Evolutionary conservation across 345 rosid species (phyloP).

Genomic region (Abelmoschus esculentus): DNA sequence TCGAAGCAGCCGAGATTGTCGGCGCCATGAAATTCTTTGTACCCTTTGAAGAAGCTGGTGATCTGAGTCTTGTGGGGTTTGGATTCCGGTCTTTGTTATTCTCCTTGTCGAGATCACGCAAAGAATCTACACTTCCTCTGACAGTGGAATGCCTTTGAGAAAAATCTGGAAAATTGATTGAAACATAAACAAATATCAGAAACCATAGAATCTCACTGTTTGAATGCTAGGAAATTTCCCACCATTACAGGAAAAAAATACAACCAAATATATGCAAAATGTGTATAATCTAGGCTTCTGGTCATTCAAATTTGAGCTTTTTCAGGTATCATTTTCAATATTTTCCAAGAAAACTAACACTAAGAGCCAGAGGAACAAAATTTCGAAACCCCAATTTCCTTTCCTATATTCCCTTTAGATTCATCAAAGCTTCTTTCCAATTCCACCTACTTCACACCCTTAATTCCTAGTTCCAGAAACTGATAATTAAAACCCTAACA

Average conservation of each 20-base stretch:
- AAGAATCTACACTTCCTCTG: conserved; percentile 32
- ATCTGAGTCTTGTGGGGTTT: conserved; percentile 29
- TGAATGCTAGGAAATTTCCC: background rate
- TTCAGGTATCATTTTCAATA: background rate
- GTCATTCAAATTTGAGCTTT: background rate
- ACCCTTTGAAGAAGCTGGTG: conserved; percentile 36
- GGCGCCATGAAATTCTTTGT: conserved; percentile 83
- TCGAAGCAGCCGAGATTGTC: conserved; percentile 78
- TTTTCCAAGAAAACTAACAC: background rate
- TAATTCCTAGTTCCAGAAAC: background rate
- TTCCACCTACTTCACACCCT: background rate
- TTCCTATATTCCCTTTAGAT: background rate
- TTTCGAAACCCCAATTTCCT: background rate
- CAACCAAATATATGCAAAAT: background rate
- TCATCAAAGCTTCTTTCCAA: background rate
- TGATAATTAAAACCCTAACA: background rate
- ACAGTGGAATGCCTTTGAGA: conserved; percentile 34
- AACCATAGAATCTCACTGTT: background rate
- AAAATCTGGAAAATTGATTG: conserved; percentile 23
- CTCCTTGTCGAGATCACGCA: conserved; percentile 50
- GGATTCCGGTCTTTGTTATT: conserved; percentile 35
- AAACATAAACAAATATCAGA: background rate
- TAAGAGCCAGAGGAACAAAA: background rate
- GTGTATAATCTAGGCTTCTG: background rate
- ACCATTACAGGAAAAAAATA: background rate